Base-by-base conservation (phyloP, 164 flowering plant genomes). In the Hamamelis virginiana region DNA sequence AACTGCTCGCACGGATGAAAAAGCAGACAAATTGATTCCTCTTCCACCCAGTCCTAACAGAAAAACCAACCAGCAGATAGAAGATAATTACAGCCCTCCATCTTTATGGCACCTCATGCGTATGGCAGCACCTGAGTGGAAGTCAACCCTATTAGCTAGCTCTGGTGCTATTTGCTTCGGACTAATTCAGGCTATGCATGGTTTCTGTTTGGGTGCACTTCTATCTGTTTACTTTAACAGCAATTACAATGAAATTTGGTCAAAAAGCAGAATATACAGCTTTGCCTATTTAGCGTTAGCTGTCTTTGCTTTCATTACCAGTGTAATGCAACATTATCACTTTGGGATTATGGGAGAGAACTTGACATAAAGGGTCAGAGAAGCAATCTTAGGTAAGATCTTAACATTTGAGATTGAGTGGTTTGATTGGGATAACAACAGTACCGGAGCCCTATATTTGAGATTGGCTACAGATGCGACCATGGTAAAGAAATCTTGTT, bases 391-490 rank as follows among this genome's bases (percentile, higher is more conserved):
- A 8, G 74, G 56, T 14, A 74, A 70, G 59, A 68, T 80, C 38
- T 11, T 83, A 56, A 80, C 72, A 0, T 74, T 76, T 65, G 83
- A 76, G 61, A 64, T 70, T 3, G 80, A 55, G 9, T 83, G 86
- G 86, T 83, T 80, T 55, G 83, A 82, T 60, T 64, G 76, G 45
- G 82, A 76, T 46, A 13, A 78, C 41, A 76, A 83, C 70, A 60
- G 16, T 6, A 69, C 66, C 10, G 77, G 77, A 38, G 79, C 77
- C 15, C 19, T 83, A 1, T 74, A 75, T 27, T 70, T 82, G 5
- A 69, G 82, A 59, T 56, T 80, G 15, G 72, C 72, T 15, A 69
- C 55, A 26, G 80, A 78, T 45, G 78, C 83, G 10, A 52, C 47
- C 21, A 22, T 68, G 68, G 75, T 73, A 13, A 13, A 76, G 74